phyloP scores from a whole-genome alignment of 192 early-diverging fungal genomes.

The Coemansia pectinata region DNA sequence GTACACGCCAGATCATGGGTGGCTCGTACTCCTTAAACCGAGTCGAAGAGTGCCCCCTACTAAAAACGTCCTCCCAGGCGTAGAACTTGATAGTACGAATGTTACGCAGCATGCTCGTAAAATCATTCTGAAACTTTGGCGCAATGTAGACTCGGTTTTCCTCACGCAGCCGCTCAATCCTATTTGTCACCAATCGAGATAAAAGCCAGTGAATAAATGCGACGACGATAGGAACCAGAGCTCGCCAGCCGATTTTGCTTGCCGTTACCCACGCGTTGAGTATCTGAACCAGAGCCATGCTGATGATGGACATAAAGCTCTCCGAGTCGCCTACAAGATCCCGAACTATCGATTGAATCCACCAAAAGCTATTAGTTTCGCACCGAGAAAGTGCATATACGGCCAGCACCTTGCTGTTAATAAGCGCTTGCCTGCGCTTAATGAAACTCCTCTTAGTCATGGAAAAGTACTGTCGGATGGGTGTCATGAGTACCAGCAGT shows the following conservation, averaged over 20 bases:
- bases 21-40: not conserved
- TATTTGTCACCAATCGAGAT: not conserved
- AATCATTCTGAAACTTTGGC: slow-evolving; percentile 8
- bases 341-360: not conserved
- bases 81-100: slow-evolving; percentile 69
- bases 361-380: not conserved
- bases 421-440: not conserved
- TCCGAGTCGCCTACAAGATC: not conserved
- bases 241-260: slow-evolving; percentile 30
- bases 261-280: slow-evolving; percentile 28
- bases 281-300: slow-evolving; percentile 4
- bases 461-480: not conserved
- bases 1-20: slow-evolving; percentile 26
- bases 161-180: not conserved
- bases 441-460: not conserved
- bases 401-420: slow-evolving; percentile 6
- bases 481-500: slow-evolving; percentile 3
- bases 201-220: slow-evolving; percentile 3
- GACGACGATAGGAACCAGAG: slow-evolving; percentile 23
- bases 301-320: not conserved
- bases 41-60: not conserved
- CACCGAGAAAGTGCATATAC: slow-evolving; percentile 2
- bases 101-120: slow-evolving; percentile 32
- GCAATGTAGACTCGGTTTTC: not conserved
- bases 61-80: slow-evolving; percentile 58